A percentile compares a stretch with the other conserved stretches of the same genome.
Conservation (phyloP, 202 grass and related monocot genomes). For the Dendrocalamus latiflorus region DNA sequence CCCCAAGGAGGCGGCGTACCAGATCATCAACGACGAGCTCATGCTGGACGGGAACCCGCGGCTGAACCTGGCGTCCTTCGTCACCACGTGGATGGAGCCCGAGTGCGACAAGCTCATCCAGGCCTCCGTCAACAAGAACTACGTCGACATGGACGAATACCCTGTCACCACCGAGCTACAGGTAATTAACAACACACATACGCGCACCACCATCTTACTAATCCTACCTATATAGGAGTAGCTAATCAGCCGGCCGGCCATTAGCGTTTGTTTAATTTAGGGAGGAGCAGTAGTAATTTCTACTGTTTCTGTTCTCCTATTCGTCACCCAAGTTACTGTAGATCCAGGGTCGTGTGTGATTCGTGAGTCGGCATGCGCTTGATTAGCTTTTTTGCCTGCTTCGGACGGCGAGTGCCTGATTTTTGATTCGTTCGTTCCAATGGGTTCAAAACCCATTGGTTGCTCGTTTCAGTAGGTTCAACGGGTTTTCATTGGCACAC, state of each 20-base stretch:
- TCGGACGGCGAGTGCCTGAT: background rate
- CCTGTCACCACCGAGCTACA: slow-evolving; percentile 96
- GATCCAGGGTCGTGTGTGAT: background rate
- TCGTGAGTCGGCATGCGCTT: background rate
- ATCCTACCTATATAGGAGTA: background rate
- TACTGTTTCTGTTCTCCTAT: background rate
- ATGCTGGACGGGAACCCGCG: slow-evolving; percentile 95
- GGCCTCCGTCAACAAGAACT: slow-evolving; percentile 79
- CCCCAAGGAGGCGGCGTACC: slow-evolving; percentile 87
- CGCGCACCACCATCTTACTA: slow-evolving; percentile 61
- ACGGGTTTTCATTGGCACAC: background rate
- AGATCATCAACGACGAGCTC: slow-evolving; percentile 95
- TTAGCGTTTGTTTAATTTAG: background rate
- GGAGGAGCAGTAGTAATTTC: background rate
- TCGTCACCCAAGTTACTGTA: background rate
- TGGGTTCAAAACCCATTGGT: background rate
- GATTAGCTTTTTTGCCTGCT: background rate
- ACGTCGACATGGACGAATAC: slow-evolving; percentile 94
- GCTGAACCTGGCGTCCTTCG: slow-evolving; percentile 87
- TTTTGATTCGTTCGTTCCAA: background rate
- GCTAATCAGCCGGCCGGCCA: background rate
- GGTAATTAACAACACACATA: slow-evolving; percentile 32
- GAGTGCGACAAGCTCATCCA: slow-evolving; percentile 95
- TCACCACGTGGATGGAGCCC: slow-evolving; percentile 98
- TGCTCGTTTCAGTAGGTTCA: background rate